These are phyloP conservation scores for Penicillium soppii DNA, from an alignment of 495 filamentous ascomycete genomes.

Conservation along the genomic window DNA sequence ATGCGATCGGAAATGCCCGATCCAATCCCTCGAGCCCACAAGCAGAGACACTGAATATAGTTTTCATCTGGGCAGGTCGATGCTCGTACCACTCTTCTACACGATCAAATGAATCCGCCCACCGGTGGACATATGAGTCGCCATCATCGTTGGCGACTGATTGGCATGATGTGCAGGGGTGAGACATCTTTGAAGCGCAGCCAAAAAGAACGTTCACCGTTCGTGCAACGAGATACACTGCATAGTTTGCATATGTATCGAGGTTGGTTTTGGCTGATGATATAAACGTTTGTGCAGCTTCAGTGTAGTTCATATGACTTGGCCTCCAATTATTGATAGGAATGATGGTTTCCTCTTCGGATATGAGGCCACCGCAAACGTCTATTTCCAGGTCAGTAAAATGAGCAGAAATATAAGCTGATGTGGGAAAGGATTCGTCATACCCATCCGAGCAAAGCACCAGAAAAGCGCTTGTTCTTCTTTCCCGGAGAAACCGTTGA, in stretches of 20 bases:
- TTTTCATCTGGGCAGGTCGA: conserved; percentile 40
- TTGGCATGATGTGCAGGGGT: conserved; percentile 18
- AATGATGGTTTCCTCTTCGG: conserved; percentile 38
- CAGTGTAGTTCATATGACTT: conserved; percentile 21
- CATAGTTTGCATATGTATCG: conserved; percentile 41
- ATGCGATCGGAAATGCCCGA: conserved; percentile 32
- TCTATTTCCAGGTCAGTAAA: conserved; percentile 22
- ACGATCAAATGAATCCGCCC: conserved; percentile 34
- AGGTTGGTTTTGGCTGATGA: conserved; percentile 26
- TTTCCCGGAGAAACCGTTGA: conserved; percentile 41
- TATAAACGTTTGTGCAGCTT: conserved; percentile 28
- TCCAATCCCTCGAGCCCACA: conserved; percentile 11
- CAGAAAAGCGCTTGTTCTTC: conserved; percentile 46
- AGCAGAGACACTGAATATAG: conserved; percentile 25
- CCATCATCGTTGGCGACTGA: conserved; percentile 21
- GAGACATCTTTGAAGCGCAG: conserved; percentile 5
- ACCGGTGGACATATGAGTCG: conserved; percentile 26
- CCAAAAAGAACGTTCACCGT: conserved; percentile 36
- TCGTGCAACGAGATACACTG: conserved; percentile 43
- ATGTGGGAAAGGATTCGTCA: neutral
- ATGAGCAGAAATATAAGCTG: too few relatives aligned
- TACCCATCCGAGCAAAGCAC: conserved; percentile 50
- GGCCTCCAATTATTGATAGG: conserved; percentile 35
- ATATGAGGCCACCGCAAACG: conserved; percentile 46
- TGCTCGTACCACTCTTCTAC: conserved; percentile 39